Evolutionary conservation across 75 land plant genomes (phyloP).

Genomic region (Gnetum montanum): DNA sequence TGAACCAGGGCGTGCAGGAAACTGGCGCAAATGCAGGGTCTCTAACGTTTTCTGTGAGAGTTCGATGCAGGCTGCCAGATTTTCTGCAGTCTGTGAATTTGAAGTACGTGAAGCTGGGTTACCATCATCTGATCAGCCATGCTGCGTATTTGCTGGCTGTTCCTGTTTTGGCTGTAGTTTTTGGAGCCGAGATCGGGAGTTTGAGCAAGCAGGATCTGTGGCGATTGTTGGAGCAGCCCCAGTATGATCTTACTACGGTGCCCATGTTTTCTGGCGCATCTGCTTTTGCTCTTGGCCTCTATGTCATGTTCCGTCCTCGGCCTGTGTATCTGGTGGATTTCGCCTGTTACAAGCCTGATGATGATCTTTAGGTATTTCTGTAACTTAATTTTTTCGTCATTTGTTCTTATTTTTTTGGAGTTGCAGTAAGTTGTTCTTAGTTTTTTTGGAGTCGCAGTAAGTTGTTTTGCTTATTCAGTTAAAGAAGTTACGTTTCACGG

Average conservation of each 20-base stretch:
- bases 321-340: constrained; percentile 61
- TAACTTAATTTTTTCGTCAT: not conserved
- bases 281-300: constrained; percentile 20
- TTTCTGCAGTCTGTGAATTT: constrained; percentile 52
- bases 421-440: too few relatives aligned
- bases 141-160: constrained; percentile 24
- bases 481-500: too few relatives aligned
- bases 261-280: constrained; percentile 25
- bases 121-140: constrained; percentile 39
- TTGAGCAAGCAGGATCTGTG: constrained; percentile 39
- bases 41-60: constrained; percentile 31
- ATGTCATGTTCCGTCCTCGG: constrained; percentile 37
- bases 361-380: constrained; percentile 51
- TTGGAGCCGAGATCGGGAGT: constrained; percentile 36
- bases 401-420: too few relatives aligned
- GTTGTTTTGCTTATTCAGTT: too few relatives aligned
- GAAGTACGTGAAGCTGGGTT: constrained; percentile 68
- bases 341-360: constrained; percentile 47
- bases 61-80: constrained; percentile 46
- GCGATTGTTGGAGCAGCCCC: constrained; percentile 52
- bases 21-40: constrained; percentile 32
- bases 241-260: constrained; percentile 29
- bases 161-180: constrained; percentile 19
- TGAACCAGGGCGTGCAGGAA: constrained; percentile 18
- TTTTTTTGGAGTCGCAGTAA: too few relatives aligned